Conservation (phyloP, 2,329 filamentous ascomycete species). For the Fusarium sp. region DNA sequence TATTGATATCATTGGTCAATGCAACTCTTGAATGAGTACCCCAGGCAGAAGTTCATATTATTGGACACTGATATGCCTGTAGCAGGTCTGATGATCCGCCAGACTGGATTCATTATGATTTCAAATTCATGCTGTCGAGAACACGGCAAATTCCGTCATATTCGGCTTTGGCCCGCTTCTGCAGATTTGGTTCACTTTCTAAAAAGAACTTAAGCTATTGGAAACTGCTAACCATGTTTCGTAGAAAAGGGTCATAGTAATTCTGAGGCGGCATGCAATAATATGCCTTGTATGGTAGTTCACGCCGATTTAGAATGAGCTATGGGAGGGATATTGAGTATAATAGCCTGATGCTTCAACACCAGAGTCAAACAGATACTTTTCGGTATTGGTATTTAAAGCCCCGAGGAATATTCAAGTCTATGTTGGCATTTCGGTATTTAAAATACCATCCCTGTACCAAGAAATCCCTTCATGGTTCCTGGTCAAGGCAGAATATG, state of each 20-base stretch:
- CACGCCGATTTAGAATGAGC: too few species aligned
- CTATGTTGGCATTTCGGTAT: not conserved
- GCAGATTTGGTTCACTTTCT: not conserved
- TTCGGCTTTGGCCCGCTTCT: accelerated
- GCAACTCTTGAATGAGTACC: too few species aligned
- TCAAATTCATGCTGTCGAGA: too few species aligned
- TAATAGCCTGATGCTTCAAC: accelerated
- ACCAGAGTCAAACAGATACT: not conserved
- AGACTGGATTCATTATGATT: not conserved
- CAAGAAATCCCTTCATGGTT: not conserved
- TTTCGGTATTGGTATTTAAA: not conserved
- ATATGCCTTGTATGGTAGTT: accelerated
- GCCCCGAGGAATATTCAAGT: accelerated
- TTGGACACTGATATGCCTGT: not conserved
- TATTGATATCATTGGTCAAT: not conserved
- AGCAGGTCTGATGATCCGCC: not conserved
- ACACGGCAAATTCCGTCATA: not conserved
- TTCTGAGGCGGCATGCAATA: too few species aligned
- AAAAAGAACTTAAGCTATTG: not conserved
- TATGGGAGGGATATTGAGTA: not conserved
- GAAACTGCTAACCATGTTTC: not conserved
- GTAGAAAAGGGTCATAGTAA: not conserved
- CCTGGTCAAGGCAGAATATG: not conserved
- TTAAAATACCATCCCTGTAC: not conserved
- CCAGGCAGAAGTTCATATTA: not conserved